Evolutionary conservation across 768 basidiomycete species (phyloP).

Genomic region (Russula lepida): DNA sequence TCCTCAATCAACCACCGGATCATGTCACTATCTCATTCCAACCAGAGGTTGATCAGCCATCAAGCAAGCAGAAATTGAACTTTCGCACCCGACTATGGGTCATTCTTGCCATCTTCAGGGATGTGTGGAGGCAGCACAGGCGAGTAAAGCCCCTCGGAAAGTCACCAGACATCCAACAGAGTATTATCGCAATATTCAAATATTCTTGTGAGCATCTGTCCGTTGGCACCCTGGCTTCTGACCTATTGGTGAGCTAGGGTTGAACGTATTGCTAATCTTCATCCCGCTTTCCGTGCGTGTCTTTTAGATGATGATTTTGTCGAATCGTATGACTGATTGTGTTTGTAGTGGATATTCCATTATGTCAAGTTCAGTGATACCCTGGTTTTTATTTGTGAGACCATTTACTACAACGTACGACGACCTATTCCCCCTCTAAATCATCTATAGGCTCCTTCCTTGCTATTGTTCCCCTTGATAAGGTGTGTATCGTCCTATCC

Average conservation of each 20-base stretch:
- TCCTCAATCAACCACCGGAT: neutral
- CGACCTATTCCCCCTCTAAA: neutral
- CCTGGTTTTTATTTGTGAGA: constrained; percentile 66
- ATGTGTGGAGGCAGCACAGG: neutral
- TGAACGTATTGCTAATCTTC: constrained; percentile 60
- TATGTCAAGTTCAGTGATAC: constrained; percentile 49
- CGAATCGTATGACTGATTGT: constrained; percentile 3
- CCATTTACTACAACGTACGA: neutral
- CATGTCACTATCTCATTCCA: no score
- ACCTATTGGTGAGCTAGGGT: constrained; percentile 34
- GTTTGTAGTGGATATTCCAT: constrained; percentile 62
- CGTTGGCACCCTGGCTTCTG: neutral
- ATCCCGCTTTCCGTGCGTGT: constrained; percentile 59
- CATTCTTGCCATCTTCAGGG: no score
- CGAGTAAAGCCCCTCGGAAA: constrained; percentile 30
- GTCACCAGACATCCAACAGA: constrained; percentile 39
- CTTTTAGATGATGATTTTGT: neutral
- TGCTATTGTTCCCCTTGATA: constrained; percentile 79
- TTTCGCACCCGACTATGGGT: neutral
- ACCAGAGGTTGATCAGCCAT: neutral
- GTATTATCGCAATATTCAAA: constrained; percentile 45
- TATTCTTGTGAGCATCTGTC: constrained; percentile 44
- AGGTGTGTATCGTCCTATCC: constrained; percentile 34
- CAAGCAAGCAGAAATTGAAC: neutral
- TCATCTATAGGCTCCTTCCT: constrained; percentile 58